Percentiles rank a stretch among this genome's conserved stretches.
phyloP scores from a whole-genome alignment of 768 basidiomycete species.

The Daedaleopsis nitida region DNA sequence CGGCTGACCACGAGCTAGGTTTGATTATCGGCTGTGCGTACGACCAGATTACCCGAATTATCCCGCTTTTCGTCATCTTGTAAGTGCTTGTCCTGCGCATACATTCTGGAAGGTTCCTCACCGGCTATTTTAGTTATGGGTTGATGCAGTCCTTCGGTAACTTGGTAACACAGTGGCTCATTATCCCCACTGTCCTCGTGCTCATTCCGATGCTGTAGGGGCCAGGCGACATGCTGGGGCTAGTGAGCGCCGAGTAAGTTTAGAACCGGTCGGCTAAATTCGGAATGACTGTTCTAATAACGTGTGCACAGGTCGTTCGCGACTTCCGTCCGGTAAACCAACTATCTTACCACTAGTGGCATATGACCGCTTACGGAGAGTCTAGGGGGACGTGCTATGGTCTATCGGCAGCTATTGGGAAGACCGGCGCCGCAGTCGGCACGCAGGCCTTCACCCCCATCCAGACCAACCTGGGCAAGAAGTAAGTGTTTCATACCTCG shows the following conservation, averaged over 20 bases:
- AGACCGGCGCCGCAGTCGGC: conserved; percentile 72
- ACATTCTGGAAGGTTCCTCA: background rate
- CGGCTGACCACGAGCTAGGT: conserved; percentile 34
- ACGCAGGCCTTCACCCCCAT: conserved; percentile 74
- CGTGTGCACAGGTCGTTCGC: conserved; percentile 51
- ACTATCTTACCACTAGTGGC: background rate
- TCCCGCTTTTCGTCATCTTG: conserved; percentile 70
- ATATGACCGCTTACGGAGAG: background rate
- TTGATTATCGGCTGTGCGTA: conserved; percentile 62
- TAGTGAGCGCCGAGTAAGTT: conserved; percentile 65
- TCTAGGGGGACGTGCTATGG: conserved; percentile 69
- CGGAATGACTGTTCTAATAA: background rate
- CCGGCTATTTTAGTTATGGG: conserved; percentile 51
- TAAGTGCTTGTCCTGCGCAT: conserved; percentile 32
- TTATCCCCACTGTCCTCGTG: conserved; percentile 1
- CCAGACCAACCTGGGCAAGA: conserved; percentile 65
- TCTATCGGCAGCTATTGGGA: conserved; percentile 66
- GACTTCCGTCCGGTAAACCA: conserved; percentile 57
- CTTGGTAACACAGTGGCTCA: conserved; percentile 39
- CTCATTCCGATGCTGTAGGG: conserved; percentile 41
- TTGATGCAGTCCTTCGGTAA: conserved; percentile 77
- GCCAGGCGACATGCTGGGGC: conserved; percentile 71
- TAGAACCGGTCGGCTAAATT: background rate
- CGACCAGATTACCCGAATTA: conserved; percentile 60
- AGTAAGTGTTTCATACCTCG: conserved; percentile 35